Conservation (phyloP, 2,329 filamentous ascomycete genomes). For the Talaromyces rugulosus region DNA sequence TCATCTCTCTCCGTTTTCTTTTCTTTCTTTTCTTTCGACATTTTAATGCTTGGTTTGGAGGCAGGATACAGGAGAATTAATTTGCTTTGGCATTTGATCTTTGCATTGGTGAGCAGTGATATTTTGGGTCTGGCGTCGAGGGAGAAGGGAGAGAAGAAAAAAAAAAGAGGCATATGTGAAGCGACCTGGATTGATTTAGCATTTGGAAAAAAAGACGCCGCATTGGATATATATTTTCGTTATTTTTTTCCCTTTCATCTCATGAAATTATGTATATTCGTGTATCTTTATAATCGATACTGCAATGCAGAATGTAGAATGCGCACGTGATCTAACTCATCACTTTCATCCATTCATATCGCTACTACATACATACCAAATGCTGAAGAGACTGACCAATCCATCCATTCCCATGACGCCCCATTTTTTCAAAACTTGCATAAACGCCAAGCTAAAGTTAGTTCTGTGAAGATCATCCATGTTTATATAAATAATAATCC, state of each 20-base stretch:
- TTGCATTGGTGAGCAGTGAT: neutral
- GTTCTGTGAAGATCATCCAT: neutral
- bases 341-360: neutral
- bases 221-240: neutral
- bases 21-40: neutral
- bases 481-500: neutral
- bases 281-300: neutral
- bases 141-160: neutral
- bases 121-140: neutral
- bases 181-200: neutral
- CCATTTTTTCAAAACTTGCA: neutral
- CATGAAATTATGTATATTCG: neutral
- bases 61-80: neutral
- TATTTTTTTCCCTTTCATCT: neutral
- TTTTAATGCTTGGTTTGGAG: neutral
- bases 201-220: neutral
- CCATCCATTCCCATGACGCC: neutral
- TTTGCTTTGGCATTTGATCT: neutral
- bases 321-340: neutral
- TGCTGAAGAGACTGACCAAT: neutral
- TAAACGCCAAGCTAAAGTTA: neutral
- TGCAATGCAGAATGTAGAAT: neutral
- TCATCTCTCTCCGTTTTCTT: neutral
- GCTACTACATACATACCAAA: neutral
- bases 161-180: neutral